A percentile compares a stretch with the other conserved stretches of the same genome.
Evolutionary conservation across 2,329 filamentous ascomycete genomes (phyloP).

Genomic region (Coniochaeta sp.): DNA sequence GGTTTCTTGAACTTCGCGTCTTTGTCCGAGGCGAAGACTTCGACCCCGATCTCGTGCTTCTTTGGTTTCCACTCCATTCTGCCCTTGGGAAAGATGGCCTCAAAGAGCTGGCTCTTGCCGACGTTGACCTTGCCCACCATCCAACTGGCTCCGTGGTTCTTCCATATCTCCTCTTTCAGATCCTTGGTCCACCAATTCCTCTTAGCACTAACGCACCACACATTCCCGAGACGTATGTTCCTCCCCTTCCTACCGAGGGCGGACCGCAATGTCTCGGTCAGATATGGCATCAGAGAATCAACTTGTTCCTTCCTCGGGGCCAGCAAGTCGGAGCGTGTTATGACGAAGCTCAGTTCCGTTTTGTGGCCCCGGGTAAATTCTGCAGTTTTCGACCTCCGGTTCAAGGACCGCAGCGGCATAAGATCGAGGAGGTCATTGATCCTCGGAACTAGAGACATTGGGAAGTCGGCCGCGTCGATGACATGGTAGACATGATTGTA

Average conservation of each 20-base stretch:
- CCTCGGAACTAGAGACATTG: slow-evolving; percentile 80
- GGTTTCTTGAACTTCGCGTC: slow-evolving; percentile 2
- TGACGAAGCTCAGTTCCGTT: slow-evolving; percentile 81
- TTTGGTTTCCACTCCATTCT: slow-evolving; percentile 35
- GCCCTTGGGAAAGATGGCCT: slow-evolving; percentile 77
- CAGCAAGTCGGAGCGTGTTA: slow-evolving; percentile 81
- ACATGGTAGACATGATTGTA: slow-evolving; percentile 95
- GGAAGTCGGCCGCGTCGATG: slow-evolving; percentile 92
- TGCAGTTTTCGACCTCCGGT: slow-evolving; percentile 64
- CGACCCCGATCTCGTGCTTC: slow-evolving; percentile 24
- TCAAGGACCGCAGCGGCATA: slow-evolving; percentile 69
- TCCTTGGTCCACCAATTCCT: slow-evolving; percentile 85
- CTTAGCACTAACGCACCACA: slow-evolving; percentile 79
- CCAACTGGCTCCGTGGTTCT: slow-evolving; percentile 81
- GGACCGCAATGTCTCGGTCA: slow-evolving; percentile 69
- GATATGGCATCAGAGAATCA: slow-evolving; percentile 77
- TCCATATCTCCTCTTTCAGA: slow-evolving; percentile 79
- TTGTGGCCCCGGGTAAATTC: slow-evolving; percentile 61
- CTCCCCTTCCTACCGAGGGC: slow-evolving; percentile 61
- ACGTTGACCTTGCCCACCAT: slow-evolving; percentile 98
- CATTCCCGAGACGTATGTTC: slow-evolving; percentile 77
- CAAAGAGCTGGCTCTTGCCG: slow-evolving; percentile 88
- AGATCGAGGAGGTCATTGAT: slow-evolving; percentile 64
- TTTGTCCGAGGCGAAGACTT: slow-evolving; percentile 16
- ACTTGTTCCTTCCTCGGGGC: slow-evolving; percentile 79